phyloP scores from a whole-genome alignment of 2,329 filamentous ascomycete species.

The Ceratocystis eucalypticola region DNA sequence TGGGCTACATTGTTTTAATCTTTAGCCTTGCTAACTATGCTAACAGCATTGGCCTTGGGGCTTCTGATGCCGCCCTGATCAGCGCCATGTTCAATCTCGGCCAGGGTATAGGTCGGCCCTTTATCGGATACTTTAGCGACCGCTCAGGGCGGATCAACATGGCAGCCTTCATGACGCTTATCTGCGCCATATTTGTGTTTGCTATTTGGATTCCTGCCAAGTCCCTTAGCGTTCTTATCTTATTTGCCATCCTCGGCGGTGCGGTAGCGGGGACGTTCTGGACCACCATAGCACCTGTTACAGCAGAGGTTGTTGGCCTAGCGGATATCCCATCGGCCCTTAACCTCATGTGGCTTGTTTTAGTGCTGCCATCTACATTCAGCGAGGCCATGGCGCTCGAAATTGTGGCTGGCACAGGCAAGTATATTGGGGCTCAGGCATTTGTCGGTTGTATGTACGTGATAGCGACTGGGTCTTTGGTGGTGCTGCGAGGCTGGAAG shows the following conservation, averaged over 20 bases:
- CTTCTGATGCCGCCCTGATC: constrained; percentile 54
- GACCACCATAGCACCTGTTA: constrained; percentile 54
- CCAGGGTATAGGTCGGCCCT: constrained; percentile 53
- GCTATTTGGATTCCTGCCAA: constrained; percentile 60
- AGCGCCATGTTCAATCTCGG: constrained; percentile 60
- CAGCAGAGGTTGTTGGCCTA: constrained; percentile 60
- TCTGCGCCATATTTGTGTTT: constrained; percentile 51
- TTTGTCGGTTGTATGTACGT: constrained; percentile 51
- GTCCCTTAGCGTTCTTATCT: constrained; percentile 50
- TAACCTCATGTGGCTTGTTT: constrained; percentile 56
- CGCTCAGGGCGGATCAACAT: constrained; percentile 59
- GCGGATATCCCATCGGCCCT: constrained; percentile 52
- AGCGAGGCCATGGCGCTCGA: constrained; percentile 50
- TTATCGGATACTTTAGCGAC: constrained; percentile 62
- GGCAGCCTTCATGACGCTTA: constrained; percentile 49
- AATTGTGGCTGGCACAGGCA: constrained; percentile 32
- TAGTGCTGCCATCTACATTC: constrained; percentile 58
- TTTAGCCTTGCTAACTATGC: constrained; percentile 66
- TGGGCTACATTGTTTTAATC: constrained; percentile 63
- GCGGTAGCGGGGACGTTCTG: constrained; percentile 58
- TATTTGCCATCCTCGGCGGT: constrained; percentile 60
- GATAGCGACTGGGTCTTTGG: constrained; percentile 29
- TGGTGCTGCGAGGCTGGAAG: constrained; percentile 30
- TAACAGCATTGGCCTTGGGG: constrained; percentile 49
- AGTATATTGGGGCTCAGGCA: constrained; percentile 41